phyloP scores from a whole-genome alignment of 345 rosid genomes.

The Euclidium syriacum region DNA sequence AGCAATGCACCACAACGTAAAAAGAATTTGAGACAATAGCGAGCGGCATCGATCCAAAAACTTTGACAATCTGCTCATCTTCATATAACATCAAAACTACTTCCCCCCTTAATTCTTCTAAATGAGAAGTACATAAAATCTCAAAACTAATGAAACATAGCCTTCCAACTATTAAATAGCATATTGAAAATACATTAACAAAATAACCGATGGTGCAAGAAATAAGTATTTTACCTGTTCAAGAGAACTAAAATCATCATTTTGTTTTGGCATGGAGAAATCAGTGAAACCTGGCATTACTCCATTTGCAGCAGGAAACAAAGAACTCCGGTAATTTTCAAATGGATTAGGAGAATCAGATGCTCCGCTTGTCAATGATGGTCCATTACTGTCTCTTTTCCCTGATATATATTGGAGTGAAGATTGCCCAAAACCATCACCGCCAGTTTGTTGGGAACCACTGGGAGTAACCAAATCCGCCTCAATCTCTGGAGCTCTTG shows the following conservation, averaged over 20 bases:
- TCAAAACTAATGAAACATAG: conserved; percentile 10
- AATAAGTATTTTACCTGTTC: conserved; percentile 63
- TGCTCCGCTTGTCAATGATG: conserved; percentile 27
- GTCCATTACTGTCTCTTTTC: conserved; percentile 34
- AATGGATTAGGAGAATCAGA: conserved; percentile 29
- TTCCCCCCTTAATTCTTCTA: background rate
- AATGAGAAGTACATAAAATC: background rate
- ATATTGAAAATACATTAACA: background rate
- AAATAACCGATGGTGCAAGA: background rate
- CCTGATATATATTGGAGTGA: conserved; percentile 30
- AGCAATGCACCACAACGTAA: background rate
- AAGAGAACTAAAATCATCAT: conserved; percentile 84
- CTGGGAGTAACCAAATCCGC: conserved; percentile 31
- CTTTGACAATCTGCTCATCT: conserved; percentile 1
- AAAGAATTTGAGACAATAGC: background rate
- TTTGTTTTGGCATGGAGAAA: conserved; percentile 50
- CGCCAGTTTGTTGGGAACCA: conserved; percentile 33
- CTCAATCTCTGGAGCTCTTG: conserved; percentile 46
- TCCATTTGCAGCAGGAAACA: conserved; percentile 34
- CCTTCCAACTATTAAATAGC: conserved; percentile 6
- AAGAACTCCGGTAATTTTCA: conserved; percentile 32
- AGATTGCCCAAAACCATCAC: conserved; percentile 36
- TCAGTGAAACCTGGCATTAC: conserved; percentile 36
- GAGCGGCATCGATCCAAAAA: background rate
- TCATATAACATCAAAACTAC: conserved; percentile 7